A percentile compares a stretch with the other conserved stretches of the same genome.
phyloP scores from a whole-genome alignment of 1,139 yeast genomes.

The Protomyces gravidus region DNA sequence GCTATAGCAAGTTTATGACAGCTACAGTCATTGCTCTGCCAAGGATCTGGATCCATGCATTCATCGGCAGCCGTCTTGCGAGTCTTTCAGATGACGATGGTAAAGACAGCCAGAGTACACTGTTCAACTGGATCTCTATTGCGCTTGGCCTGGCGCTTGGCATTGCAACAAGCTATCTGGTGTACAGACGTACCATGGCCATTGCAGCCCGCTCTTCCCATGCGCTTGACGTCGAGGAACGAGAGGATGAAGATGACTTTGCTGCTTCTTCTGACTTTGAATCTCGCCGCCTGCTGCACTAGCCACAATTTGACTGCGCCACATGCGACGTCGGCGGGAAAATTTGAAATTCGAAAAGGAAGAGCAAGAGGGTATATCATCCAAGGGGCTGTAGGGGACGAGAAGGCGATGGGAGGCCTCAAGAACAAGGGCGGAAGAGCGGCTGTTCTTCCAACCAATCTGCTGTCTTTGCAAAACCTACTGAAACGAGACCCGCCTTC shows the following conservation, averaged over 20 bases:
- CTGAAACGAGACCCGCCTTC: constrained; percentile 90
- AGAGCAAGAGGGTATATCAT: neutral
- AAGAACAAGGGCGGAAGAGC: constrained; percentile 62
- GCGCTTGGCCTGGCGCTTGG: constrained; percentile 56
- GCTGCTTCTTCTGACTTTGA: neutral
- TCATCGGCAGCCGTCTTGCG: constrained; percentile 73
- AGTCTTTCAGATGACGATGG: constrained; percentile 50
- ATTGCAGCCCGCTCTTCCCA: constrained; percentile 35
- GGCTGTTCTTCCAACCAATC: constrained; percentile 84
- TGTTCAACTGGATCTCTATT: constrained; percentile 63
- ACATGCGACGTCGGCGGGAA: too few species aligned
- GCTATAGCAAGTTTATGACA: constrained; percentile 51
- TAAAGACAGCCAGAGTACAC: constrained; percentile 43
- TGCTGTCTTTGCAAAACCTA: constrained; percentile 82
- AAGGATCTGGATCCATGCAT: constrained; percentile 68
- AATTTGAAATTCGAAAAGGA: neutral
- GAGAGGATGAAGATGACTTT: neutral
- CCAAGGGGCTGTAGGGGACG: too few species aligned
- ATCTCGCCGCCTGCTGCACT: neutral
- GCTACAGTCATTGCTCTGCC: constrained; percentile 80
- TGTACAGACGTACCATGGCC: constrained; percentile 56
- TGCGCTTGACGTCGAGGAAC: neutral
- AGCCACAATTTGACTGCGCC: neutral
- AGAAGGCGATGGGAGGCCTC: constrained; percentile 16
- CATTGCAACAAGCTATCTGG: constrained; percentile 60